Evolutionary conservation across 129 eudicot genomes (phyloP).

Genomic region (Flaveria sonorensis): DNA sequence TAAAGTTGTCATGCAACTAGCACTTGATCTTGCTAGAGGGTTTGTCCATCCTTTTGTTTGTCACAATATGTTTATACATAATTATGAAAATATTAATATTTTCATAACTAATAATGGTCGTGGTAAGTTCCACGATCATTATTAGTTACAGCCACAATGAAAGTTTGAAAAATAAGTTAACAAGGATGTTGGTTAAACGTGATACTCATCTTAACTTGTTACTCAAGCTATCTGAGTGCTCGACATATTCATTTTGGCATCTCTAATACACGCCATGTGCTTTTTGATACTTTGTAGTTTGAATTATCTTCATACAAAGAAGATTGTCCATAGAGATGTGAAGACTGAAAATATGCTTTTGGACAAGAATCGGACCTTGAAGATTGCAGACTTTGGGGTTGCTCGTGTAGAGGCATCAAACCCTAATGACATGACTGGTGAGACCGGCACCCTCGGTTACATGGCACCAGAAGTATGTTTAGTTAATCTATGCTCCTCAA

Average conservation of each 20-base stretch:
- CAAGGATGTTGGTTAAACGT: not conserved
- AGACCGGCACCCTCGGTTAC: slow-evolving; percentile 74
- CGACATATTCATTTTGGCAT: not conserved
- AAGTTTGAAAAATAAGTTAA: not conserved
- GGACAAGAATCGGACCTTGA: slow-evolving; percentile 59
- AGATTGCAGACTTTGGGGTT: slow-evolving; percentile 72
- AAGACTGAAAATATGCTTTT: slow-evolving; percentile 77
- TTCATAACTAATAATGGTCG: not conserved
- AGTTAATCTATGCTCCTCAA: slow-evolving; percentile 1
- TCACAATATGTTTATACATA: not conserved
- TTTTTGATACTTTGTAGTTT: slow-evolving; percentile 39
- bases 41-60: slow-evolving; percentile 16
- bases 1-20: slow-evolving; percentile 79
- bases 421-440: slow-evolving; percentile 79
- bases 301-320: slow-evolving; percentile 69
- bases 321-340: slow-evolving; percentile 77
- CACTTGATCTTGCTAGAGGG: slow-evolving; percentile 96
- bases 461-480: slow-evolving; percentile 75
- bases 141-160: not conserved
- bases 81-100: not conserved
- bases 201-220: not conserved
- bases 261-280: not conserved
- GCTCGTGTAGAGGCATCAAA: slow-evolving; percentile 79
- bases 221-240: not conserved
- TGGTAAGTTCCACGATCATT: not conserved